Evolutionary conservation across 495 filamentous ascomycete genomes (phyloP), one percentile per base, ranked within the genome.

Genomic region (Parathielavia hyrcaniae): DNA sequence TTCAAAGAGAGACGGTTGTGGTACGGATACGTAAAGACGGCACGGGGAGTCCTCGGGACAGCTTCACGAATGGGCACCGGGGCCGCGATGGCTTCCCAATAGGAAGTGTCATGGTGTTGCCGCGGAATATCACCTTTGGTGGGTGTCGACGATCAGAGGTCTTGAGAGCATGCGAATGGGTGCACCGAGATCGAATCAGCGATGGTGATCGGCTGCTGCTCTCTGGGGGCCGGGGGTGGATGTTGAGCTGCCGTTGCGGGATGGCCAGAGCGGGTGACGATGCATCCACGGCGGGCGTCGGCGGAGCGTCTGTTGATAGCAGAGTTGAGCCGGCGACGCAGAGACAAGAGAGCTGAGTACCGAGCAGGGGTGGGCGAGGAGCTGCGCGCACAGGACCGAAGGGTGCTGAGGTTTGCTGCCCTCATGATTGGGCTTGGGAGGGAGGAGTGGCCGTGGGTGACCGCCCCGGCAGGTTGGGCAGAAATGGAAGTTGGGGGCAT

Each of bases 381-480:
- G 48, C 16, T 7, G 44, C 23, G 44, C 23, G 44, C 41, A 49
- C 34, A 48, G 44, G 57, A 54, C 44, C 26, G 50, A 46, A 34
- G 35, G 56, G 46, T 58, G 40, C 53, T 53, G 48, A 47, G 30
- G 43, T 30, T 50, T 56, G 61, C 53, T 66, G 36, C 59, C 43
- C 35, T 54, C 55, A 45, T 62, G 62, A 67, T 68, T 70, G 68
- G 66, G 55, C 53, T 30, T 65, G 51, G 52, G 19, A 17, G 50
- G n/a, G 66, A 65, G 59, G 63, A 68, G 36, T 69, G 65, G 68
- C 58, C 54, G 60, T 64, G 61, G 61, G 56, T 55, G 63, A 64
- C 64, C 61, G 66, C 64, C 66, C 58, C 50, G 60, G 59, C 44
- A 62, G 69, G 70, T 72, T 72, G 70, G 70, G 70, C 70, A 72